Evolutionary conservation across 2,329 filamentous ascomycete genomes (phyloP), one percentile per base, ranked within the genome.

Genomic region (Trichoderma atroviride): DNA sequence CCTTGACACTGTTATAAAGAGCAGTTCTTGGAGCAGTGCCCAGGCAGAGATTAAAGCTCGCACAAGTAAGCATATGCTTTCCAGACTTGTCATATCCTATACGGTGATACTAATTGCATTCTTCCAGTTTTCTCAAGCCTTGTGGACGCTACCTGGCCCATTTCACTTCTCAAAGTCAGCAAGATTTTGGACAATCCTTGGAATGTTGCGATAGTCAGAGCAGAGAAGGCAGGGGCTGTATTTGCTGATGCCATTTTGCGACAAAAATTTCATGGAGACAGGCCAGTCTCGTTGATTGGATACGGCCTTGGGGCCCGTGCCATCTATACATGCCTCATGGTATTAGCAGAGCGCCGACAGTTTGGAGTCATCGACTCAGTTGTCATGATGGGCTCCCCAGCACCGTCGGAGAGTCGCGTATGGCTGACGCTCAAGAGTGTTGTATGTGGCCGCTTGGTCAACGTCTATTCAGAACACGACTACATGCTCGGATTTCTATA

Each of bases 401-500:
- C 90, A 6, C 93, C 94, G 0, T 89, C 91, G 1, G 87, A 91
- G 27, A 86, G 85, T 2, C 84, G 86, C 9, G 89, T 92, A 65
- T 97, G 95, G 94, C 85, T 91, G 33, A 85, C 88, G 6, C 86
- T 97, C 76, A 89, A 92, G 72, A 91, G 88, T 70, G 92, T 95
- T 2, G 93, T 97, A 4, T 86, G 89, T 52, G 94, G 94, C 0
- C 88, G 94, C 27, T 84, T 97, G n/a, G 86, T 97, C 76, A 98
- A 97, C 74, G 93, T 96, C 4, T 97, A 91, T 78, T 96, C 92
- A 0, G 89, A 91, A 63, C 92, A 93, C 58, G 95, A 98, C 78
- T 94, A 93, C 73, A 89, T 97, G 29, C 88, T 98, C 2, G 94
- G 89, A 0, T 97, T 97, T 77, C 83, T 97, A 50, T 97, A 95